Evolutionary conservation across 371 early-diverging fungal genomes (phyloP), one percentile per base, ranked within the genome.

Genomic region (Mortierella sp.): DNA sequence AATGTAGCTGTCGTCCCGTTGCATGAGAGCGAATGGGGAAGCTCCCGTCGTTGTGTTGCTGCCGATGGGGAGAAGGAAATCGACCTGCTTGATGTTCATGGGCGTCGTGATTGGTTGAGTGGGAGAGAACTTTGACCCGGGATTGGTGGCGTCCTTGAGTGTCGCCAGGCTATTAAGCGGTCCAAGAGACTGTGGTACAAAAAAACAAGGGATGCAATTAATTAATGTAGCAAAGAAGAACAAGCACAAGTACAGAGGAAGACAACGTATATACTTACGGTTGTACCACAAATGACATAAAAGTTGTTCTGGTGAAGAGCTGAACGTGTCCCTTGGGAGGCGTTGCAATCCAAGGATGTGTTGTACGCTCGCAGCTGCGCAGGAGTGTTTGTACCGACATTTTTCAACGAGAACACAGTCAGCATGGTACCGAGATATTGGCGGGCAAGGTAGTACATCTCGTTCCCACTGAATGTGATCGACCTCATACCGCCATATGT

Each of bases 381-480:
- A 34, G 61, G 61, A 22, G 31, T 29, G 9, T 58, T 58, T 58
- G 61, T 58, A 10, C 34, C 37, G 22, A 58, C 61, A 22, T 34
- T 58, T 31, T 31, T 19, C 8, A 58, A 22, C 2, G 61, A 58
- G 61, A 34, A 58, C 22, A 58, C 61, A 19, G 22, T 16, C 22
- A 37, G 19, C 22, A 8, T 58, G 2, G 61, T 22, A 58, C 9
- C 22, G 61, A 1, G 0, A 8, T 31, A 19, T 7, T 58, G 34
- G n/a, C n/a, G n/a, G n/a, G n/a, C n/a, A n/a, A n/a, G n/a, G 58
- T 58, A 58, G 16, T 58, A 58, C 58, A 58, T 58, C 58, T 58
- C 58, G 19, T 22, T 58, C 16, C 19, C 34, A 31, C 37, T 31
- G 61, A 58, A 22, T 6, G 34, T 31, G 8, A 58, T 58, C 22